Percentiles rank a stretch among this genome's conserved stretches.
Conservation (phyloP, 1,139 yeast genomes). For the Kodamaea derodonti region DNA sequence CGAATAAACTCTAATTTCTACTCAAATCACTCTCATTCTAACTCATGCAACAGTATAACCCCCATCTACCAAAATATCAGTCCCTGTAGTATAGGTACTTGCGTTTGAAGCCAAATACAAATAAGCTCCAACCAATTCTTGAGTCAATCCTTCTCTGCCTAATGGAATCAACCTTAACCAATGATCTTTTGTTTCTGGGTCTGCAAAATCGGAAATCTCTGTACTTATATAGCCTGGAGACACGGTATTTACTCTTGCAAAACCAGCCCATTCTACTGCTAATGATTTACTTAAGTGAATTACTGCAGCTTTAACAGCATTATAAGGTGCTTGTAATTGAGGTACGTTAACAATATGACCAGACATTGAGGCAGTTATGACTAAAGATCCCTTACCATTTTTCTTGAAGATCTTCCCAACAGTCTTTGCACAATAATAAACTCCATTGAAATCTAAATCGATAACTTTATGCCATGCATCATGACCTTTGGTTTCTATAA, state of each 20-base stretch:
- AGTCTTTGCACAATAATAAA: conserved; percentile 40
- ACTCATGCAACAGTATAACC: conserved; percentile 58
- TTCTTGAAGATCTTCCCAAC: conserved; percentile 70
- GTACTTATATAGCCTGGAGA: conserved; percentile 81
- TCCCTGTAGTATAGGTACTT: conserved; percentile 77
- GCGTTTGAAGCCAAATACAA: conserved; percentile 81
- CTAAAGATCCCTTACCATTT: conserved; percentile 67
- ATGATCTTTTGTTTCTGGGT: conserved; percentile 45
- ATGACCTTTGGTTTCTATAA: conserved; percentile 18
- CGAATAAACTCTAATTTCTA: too few species aligned
- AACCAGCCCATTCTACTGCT: conserved; percentile 83
- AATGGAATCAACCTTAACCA: conserved; percentile 70
- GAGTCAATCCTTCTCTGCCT: conserved; percentile 75
- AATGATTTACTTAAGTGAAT: conserved; percentile 72
- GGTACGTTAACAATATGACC: conserved; percentile 82
- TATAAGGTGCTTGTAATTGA: conserved; percentile 81
- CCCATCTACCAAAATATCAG: conserved; percentile 81
- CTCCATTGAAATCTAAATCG: conserved; percentile 21
- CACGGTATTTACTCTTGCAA: conserved; percentile 71
- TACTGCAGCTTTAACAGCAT: conserved; percentile 84
- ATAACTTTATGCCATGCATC: conserved; percentile 17
- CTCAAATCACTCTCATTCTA: too few species aligned
- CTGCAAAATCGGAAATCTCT: conserved; percentile 58
- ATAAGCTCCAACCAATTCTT: conserved; percentile 80
- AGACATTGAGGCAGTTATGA: conserved; percentile 82